Evolutionary conservation across 1,284 basidiomycete genomes (phyloP), one percentile per base, ranked within the genome.

Genomic region (Veloboletus limbatus): DNA sequence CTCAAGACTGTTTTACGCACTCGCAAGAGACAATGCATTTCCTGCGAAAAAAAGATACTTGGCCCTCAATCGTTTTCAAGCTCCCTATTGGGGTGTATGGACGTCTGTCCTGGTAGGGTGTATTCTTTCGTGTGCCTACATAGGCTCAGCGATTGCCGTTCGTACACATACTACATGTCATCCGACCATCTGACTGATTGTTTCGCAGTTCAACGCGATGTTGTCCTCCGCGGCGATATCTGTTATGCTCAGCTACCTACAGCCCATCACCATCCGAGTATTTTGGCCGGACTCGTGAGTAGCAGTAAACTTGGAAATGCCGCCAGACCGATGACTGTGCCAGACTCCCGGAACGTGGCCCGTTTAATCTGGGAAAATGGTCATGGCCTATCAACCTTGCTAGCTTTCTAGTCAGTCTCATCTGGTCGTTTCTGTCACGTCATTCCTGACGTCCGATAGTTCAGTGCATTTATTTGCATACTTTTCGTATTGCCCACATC

Each of bases 401-500:
- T 8, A 75, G 75, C 54, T 69, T 72, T 51, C 56, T 72, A 32
- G 78, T 78, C 50, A 33, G 72, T 64, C 9, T 3, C 17, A 40
- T 32, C 20, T 4, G n/a, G 13, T 21, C 26, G 20, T 41, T 41
- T 31, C 7, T 17, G 5, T 25, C 10, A 16, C 22, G 2, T 32
- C 31, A 27, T 4, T 42, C 20, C 36, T 53, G 4, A 54, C 45
- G 40, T 26, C 9, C 37, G 11, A 24, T 54, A 79, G 77, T 81
- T 81, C 61, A 68, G 70, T 4, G 54, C 73, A 7, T 79, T 81
- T 58, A 70, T 81, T 31, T 78, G 77, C 54, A 56, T 78, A 6
- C 71, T 82, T 8, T 80, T 81, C 59, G 67, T 83, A 43, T 68
- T 85, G 18, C 82, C 83, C 4, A 84, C 80, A 5, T 70, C 77